phyloP scores from a whole-genome alignment of 1,284 basidiomycete genomes.

The Mycocalia duriaeana region DNA sequence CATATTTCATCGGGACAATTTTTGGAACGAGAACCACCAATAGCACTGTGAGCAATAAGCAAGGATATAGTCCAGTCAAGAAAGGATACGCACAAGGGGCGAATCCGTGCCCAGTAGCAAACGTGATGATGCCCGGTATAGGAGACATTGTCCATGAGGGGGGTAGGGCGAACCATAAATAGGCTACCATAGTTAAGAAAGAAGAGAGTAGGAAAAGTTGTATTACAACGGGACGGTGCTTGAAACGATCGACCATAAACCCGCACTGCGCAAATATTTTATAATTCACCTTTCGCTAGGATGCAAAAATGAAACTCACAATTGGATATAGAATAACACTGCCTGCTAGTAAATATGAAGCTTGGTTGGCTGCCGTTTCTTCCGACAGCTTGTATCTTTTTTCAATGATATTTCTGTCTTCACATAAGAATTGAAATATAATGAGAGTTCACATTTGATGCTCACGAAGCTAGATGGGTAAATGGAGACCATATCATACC shows the following conservation, averaged over 20 bases:
- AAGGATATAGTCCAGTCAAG: background rate
- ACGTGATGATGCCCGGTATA: conserved; percentile 57
- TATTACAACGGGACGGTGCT: conserved; percentile 52
- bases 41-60: conserved; percentile 44
- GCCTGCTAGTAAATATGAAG: conserved; percentile 71
- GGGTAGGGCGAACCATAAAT: conserved; percentile 63
- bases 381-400: conserved; percentile 61
- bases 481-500: conserved; percentile 80
- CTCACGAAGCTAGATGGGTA: conserved; percentile 70
- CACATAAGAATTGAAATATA: conserved; percentile 22
- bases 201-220: conserved; percentile 58
- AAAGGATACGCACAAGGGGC: conserved; percentile 50
- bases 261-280: conserved; percentile 43
- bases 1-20: conserved; percentile 65
- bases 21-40: conserved; percentile 73
- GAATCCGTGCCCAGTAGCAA: conserved; percentile 69
- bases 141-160: conserved; percentile 51
- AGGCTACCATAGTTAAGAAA: conserved; percentile 57
- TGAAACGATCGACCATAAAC: conserved; percentile 53
- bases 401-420: conserved; percentile 69
- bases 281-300: background rate
- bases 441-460: conserved; percentile 7
- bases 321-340: conserved; percentile 72
- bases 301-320: conserved; percentile 33
- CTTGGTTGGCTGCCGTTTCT: conserved; percentile 54